A percentile compares a stretch with the other conserved stretches of the same genome.
Conservation (phyloP, 2,329 filamentous ascomycete species). For the Colletotrichum theobromicola region DNA sequence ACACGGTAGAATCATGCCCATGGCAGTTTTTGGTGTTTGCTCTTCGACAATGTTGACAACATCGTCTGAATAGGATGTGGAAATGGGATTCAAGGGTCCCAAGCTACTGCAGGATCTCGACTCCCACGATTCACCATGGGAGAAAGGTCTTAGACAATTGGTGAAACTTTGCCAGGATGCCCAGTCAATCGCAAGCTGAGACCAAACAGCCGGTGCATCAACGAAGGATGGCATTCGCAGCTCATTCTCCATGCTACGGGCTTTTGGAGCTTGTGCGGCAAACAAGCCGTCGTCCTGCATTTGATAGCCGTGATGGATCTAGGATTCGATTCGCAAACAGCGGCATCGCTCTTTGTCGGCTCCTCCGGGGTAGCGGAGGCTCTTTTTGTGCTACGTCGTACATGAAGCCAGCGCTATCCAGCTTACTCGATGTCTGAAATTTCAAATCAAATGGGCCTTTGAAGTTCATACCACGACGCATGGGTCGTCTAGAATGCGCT, state of each 20-base stretch:
- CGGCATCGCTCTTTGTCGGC: not conserved
- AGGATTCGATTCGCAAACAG: not conserved
- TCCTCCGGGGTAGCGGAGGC: not conserved
- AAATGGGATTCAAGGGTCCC: not conserved
- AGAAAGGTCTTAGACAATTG: not conserved
- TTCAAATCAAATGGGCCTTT: not conserved
- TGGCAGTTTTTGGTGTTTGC: not conserved
- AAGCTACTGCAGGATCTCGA: not conserved
- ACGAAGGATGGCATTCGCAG: not conserved
- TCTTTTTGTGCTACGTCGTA: not conserved
- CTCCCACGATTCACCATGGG: not conserved
- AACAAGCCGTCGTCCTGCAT: not conserved
- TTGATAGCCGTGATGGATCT: not conserved
- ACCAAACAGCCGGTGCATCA: not conserved
- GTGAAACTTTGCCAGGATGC: not conserved
- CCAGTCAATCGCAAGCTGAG: not conserved
- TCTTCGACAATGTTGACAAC: not conserved
- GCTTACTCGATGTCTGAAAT: not conserved
- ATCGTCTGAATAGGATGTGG: not conserved
- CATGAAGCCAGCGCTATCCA: not conserved
- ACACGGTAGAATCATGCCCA: not conserved
- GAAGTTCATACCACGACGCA: not conserved
- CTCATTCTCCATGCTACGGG: not conserved
- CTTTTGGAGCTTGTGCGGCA: not conserved
- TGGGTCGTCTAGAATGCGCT: not conserved